A percentile compares a stretch with the other conserved stretches of the same genome.
phyloP scores from a whole-genome alignment of 257 asterid genomes.

The Ligustrum vulgare region DNA sequence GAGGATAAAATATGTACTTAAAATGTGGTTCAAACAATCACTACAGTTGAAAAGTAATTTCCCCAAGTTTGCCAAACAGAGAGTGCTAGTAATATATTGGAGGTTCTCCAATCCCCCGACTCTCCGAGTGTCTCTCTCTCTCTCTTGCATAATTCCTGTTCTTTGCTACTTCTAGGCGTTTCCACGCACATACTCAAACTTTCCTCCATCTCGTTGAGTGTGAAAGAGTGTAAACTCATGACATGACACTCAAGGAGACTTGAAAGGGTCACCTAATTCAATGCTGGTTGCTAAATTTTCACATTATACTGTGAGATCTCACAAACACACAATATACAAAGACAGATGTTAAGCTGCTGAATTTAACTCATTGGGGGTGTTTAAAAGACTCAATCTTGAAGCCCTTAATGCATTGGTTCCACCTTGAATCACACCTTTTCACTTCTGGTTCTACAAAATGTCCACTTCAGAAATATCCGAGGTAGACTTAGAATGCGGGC shows the following conservation, averaged over 20 bases:
- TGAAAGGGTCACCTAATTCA: conserved; percentile 54
- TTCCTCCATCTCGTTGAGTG: background rate
- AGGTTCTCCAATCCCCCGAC: background rate
- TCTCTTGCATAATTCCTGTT: no score
- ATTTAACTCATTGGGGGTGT: conserved; percentile 12
- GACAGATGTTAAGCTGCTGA: conserved; percentile 10
- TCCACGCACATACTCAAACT: background rate
- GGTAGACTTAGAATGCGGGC: conserved; percentile 72
- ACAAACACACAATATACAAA: conserved; percentile 13
- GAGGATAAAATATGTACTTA: no score
- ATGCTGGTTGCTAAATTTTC: conserved; percentile 17
- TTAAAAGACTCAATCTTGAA: conserved; percentile 32
- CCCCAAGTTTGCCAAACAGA: no score
- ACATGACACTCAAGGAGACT: conserved; percentile 18
- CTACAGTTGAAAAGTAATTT: no score
- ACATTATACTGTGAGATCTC: conserved; percentile 23
- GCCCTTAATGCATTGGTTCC: background rate
- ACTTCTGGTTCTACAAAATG: conserved; percentile 41
- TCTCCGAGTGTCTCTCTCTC: background rate
- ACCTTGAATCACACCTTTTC: background rate
- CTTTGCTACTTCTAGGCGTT: background rate
- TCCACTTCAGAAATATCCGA: conserved; percentile 42
- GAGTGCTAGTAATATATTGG: no score
- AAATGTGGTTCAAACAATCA: no score
- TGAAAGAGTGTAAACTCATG: background rate